A percentile compares a stretch with the other conserved stretches of the same genome.
Evolutionary conservation across 164 flowering plant species (phyloP).

Genomic region (Aristolochia contorta): DNA sequence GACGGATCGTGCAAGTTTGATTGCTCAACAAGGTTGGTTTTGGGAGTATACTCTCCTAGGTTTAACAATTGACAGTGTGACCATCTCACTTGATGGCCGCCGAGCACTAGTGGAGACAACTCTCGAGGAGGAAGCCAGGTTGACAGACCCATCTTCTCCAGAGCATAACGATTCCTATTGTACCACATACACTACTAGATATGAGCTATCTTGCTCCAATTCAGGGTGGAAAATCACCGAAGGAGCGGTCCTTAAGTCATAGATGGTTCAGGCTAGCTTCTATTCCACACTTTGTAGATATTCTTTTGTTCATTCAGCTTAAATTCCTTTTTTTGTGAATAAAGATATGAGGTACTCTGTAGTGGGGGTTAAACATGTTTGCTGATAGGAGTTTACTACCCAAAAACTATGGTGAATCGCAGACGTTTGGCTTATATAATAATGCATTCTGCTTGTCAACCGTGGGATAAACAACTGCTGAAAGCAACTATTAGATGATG

Average conservation of each 20-base stretch:
- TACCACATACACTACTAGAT: slow-evolving; percentile 78
- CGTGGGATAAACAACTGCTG: no score
- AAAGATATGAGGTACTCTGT: no score
- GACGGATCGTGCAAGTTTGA: slow-evolving; percentile 75
- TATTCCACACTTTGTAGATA: no score
- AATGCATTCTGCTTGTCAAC: no score
- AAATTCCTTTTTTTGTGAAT: no score
- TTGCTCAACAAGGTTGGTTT: slow-evolving; percentile 74
- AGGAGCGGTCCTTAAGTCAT: slow-evolving; percentile 85
- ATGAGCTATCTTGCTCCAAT: slow-evolving; percentile 47
- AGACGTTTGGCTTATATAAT: no score
- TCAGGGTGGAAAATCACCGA: slow-evolving; percentile 89
- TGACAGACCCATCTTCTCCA: slow-evolving; percentile 58
- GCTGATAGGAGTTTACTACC: neutral
- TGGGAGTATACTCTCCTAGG: slow-evolving; percentile 65
- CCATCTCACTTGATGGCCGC: slow-evolving; percentile 70
- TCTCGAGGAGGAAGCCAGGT: slow-evolving; percentile 64
- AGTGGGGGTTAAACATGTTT: neutral
- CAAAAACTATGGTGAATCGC: no score
- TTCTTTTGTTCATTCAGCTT: neutral
- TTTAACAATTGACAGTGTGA: slow-evolving; percentile 79
- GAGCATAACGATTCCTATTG: slow-evolving; percentile 68
- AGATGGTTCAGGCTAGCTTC: neutral
- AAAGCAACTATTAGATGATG: no score
- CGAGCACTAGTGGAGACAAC: slow-evolving; percentile 91